Evolutionary conservation across 192 early-diverging fungal genomes (phyloP).

Genomic region (Backusella liffmaniae): DNA sequence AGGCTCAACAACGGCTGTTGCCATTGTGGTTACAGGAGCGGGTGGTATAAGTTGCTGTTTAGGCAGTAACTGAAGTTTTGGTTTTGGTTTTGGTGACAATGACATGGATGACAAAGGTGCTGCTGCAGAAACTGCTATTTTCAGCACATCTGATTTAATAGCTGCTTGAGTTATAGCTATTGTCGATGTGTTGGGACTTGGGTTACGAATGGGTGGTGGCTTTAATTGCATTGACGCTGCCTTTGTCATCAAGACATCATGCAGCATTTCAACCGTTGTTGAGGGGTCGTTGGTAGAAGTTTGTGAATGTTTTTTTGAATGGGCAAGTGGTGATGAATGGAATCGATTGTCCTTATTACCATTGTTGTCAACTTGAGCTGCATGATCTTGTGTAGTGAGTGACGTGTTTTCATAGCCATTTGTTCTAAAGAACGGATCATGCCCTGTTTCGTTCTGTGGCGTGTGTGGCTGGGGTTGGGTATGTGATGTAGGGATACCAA

Average conservation of each 20-base stretch:
- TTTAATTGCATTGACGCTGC: slow-evolving; percentile 23
- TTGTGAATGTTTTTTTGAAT: slow-evolving; percentile 22
- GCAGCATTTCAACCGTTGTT: not conserved
- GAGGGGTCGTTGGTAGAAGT: not conserved
- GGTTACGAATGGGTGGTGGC: slow-evolving; percentile 14
- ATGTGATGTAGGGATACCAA: slow-evolving; percentile 40
- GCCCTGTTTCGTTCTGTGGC: slow-evolving; percentile 36
- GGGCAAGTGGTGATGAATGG: slow-evolving; percentile 19
- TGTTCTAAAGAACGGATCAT: slow-evolving; percentile 27
- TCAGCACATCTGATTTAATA: not conserved
- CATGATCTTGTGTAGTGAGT: not conserved
- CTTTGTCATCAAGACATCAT: slow-evolving; percentile 32
- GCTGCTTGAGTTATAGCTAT: not conserved
- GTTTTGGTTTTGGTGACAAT: not conserved
- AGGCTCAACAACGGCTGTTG: not conserved
- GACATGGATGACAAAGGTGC: not conserved
- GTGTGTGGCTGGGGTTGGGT: slow-evolving; percentile 43
- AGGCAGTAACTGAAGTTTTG: not conserved
- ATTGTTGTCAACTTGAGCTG: not conserved
- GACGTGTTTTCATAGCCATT: slow-evolving; percentile 12
- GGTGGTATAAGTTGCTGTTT: not conserved
- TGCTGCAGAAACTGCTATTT: not conserved
- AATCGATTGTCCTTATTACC: not conserved
- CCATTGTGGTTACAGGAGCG: not conserved
- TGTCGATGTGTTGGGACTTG: slow-evolving; percentile 4